Evolutionary conservation across 805 yeast species (phyloP), one percentile per base, ranked within the genome.

Genomic region (Priceomyces fermenticarens): DNA sequence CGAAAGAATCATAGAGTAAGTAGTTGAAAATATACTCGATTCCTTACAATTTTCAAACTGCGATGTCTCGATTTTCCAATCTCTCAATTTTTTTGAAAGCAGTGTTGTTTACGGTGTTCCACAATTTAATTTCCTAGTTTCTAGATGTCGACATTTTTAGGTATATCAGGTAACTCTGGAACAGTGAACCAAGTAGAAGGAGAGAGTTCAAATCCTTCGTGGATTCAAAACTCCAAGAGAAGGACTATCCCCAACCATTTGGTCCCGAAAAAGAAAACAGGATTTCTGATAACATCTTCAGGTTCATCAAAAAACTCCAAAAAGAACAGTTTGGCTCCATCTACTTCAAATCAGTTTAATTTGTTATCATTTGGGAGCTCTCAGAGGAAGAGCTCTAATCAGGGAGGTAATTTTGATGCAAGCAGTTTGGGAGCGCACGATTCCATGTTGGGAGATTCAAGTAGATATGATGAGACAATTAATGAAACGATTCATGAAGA

Each of bases 1-100:
- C 3, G 93, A 85, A 39, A 86, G 69, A 28, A 77, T 72, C 90
- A 84, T 85, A 25, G 12, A 42, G 12, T 5, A 23, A 31, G 8
- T 9, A 32, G 9, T 32, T 20, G 3, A 15, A 15, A 13, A 17
- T 15, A 12, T 32, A n/a, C n/a, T 13, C 16, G 17, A 9, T n/a
- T 29, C 6, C 14, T 29, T 5, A 29, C 12, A n/a, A 29, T 32
- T 32, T 32, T 12, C n/a, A 32, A 13, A 6, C 5, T 32, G 34
- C n/a, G 16, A 10, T 32, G 14, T 15, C n/a, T 13, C n/a, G 14
- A 32, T 32, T 32, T 32, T 12, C 16, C 12, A 14, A 13, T 32
- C n/a, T 30, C 13, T n/a, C n/a, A 32, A 32, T 12, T n/a, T 17
- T 32, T 13, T 13, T n/a, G n/a, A n/a, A 11, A 29, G 31, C 14